Base-by-base conservation (phyloP, 2,329 filamentous ascomycete species). In the Colletotrichum euphorbiae region DNA sequence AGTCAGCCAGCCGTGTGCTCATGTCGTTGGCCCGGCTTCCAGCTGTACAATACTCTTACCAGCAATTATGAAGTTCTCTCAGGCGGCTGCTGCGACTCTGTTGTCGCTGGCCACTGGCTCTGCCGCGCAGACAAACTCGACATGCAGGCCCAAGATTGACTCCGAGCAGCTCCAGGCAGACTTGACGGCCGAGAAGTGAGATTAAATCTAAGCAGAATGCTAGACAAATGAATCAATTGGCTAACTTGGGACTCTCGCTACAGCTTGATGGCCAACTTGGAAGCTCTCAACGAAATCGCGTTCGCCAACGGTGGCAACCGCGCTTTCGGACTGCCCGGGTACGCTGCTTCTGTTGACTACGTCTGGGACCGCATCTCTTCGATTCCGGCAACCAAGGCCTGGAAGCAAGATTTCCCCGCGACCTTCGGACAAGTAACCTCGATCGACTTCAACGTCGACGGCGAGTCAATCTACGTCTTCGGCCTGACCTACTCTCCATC, bases 271-370 rank as follows among this genome's bases (percentile, higher is more conserved):
- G 74, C 76, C 54, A 84, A 84, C 67, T 78, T 85, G 19, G 74
- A 80, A 64, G 76, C 76, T n/a, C 78, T 86, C n/a, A 77, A 85
- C 66, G 72, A 77, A 5, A 84, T 85, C 51, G 83, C 83, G 40
- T 78, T 78, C 54, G 79, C 77, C 42, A 84, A 86, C 70, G 83
- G 83, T 1, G 84, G 84, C 6, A 87, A 86, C 74, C 79, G 84
- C 58, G 84, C 84, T n/a, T 85, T 85, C 69, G 84, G 84, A 19
- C 78, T 83, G 3, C 81, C 83, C 1, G 84, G 84, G 5, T 85
- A 82, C 71, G 79, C 77, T 33, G 83, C 83, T 6, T 85, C 83
- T 0, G 81, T 84, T 31, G 80, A 85, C 56, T 85, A 83, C 71
- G 79, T 87, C 71, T 80, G 81, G 56, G 79, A 78, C n/a, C 78